Conservation (phyloP, 495 filamentous ascomycete genomes). For the Mytilinidion resinicola region DNA sequence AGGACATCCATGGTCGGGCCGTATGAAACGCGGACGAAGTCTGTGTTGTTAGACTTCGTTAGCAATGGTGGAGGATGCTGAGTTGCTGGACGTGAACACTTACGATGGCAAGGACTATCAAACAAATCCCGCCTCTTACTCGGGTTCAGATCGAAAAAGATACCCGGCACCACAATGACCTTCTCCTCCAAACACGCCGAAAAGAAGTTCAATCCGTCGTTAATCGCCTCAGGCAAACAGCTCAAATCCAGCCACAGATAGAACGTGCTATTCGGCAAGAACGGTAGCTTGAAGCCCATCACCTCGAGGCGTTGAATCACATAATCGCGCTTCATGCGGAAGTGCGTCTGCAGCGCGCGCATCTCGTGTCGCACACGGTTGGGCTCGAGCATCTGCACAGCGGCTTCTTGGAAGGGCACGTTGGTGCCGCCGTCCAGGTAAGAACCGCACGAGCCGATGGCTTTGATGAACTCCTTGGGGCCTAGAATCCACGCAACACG, state of each 20-base stretch:
- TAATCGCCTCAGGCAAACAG: conserved; percentile 64
- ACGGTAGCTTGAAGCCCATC: conserved; percentile 71
- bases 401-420: conserved; percentile 87
- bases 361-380: conserved; percentile 75
- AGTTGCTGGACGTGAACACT: neutral
- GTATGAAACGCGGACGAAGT: conserved; percentile 84
- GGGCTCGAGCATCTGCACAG: conserved; percentile 86
- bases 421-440: conserved; percentile 97
- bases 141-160: conserved; percentile 89
- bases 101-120: conserved; percentile 82
- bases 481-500: conserved; percentile 94
- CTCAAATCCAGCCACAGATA: conserved; percentile 78
- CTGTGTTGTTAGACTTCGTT: neutral
- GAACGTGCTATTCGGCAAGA: conserved; percentile 83
- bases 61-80: neutral
- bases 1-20: conserved; percentile 85
- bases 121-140: conserved; percentile 85
- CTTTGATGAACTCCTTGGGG: conserved; percentile 93
- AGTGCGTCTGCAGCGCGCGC: conserved; percentile 80
- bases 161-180: conserved; percentile 91
- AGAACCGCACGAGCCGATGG: conserved; percentile 83
- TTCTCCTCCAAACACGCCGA: conserved; percentile 85
- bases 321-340: conserved; percentile 85
- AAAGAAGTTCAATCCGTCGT: conserved; percentile 94
- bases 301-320: conserved; percentile 66